phyloP scores from a whole-genome alignment of 176 grass and related monocot genomes.

The Oryza longistaminata region DNA sequence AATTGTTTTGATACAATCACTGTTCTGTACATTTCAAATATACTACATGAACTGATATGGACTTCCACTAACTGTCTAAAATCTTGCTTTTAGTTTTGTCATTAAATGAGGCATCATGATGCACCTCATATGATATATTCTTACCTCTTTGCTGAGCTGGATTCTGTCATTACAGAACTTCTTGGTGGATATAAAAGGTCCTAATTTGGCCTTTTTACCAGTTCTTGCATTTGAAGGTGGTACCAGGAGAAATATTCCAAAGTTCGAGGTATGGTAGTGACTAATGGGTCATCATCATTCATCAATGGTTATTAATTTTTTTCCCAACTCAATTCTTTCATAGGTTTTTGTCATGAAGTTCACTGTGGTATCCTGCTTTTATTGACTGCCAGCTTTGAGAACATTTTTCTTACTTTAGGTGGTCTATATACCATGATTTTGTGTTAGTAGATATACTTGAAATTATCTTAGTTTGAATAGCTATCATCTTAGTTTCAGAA shows the following conservation, averaged over 20 bases:
- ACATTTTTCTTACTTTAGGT: not conserved
- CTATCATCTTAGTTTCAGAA: not conserved
- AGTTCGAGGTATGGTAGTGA: conserved; percentile 71
- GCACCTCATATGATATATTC: conserved; percentile 20
- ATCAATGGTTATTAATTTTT: not conserved
- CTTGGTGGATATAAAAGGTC: conserved; percentile 90
- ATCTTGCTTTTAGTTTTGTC: conserved; percentile 4
- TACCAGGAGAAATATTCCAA: conserved; percentile 91
- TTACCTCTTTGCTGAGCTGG: not conserved
- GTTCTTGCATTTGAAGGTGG: conserved; percentile 96
- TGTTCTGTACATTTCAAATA: conserved; percentile 3
- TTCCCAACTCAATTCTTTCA: not conserved
- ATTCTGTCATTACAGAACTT: conserved; percentile 72
- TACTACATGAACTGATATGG: not conserved
- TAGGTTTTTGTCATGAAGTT: conserved; percentile 17
- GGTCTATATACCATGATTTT: not conserved
- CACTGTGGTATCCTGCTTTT: not conserved
- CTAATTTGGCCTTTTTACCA: conserved; percentile 69
- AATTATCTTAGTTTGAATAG: not conserved
- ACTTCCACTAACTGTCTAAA: not conserved
- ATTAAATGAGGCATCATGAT: conserved; percentile 11
- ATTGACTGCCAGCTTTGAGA: not conserved
- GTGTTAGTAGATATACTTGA: not conserved
- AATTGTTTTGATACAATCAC: not conserved
- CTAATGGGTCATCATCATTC: not conserved